Evolutionary conservation across 2,329 filamentous ascomycete species (phyloP).

Genomic region (Cordyceps farinosa): DNA sequence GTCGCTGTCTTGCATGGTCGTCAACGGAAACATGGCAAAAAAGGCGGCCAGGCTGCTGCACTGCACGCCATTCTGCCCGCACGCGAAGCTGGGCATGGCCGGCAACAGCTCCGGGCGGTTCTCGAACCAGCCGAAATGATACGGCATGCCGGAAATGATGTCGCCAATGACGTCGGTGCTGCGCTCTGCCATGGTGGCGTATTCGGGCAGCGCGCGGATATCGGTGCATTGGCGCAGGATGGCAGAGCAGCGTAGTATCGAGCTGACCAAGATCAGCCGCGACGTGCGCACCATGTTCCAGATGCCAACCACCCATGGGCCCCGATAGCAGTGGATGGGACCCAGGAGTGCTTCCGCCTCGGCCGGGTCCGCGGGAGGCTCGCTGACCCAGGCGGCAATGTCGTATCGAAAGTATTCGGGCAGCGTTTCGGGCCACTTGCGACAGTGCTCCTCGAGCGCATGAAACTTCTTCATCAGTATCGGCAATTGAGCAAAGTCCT

Average conservation of each 20-base stretch:
- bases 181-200: background rate
- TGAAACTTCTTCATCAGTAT: background rate
- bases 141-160: background rate
- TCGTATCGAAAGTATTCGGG: background rate
- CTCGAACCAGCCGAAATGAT: conserved; percentile 5
- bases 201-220: background rate
- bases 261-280: background rate
- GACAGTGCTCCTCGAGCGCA: background rate
- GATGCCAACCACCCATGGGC: conserved; percentile 2
- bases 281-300: background rate
- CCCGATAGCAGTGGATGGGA: background rate
- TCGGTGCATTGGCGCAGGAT: background rate
- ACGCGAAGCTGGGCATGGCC: conserved; percentile 4
- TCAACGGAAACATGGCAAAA: background rate
- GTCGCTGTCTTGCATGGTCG: background rate
- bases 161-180: background rate
- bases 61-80: conserved; percentile 1
- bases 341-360: background rate
- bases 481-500: background rate
- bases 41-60: background rate
- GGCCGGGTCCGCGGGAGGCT: background rate
- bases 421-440: background rate
- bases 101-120: background rate
- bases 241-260: background rate
- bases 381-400: background rate